Percentiles rank a stretch among this genome's conserved stretches.
phyloP scores from a whole-genome alignment of 495 filamentous ascomycete species.

The Cairneyella variabilis region DNA sequence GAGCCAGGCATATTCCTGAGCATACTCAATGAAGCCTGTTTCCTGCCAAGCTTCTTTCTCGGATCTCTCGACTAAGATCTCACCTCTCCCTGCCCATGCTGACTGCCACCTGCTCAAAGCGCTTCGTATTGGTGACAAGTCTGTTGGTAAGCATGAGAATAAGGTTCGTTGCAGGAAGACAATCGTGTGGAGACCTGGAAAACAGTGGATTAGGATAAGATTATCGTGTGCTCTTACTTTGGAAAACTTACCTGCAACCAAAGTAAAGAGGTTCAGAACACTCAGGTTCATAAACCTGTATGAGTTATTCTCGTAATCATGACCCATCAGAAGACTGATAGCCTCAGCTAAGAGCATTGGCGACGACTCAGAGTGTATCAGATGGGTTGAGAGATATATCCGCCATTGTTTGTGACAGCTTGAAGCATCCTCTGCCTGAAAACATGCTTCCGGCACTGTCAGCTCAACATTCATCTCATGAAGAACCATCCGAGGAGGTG shows the following conservation, averaged over 20 bases:
- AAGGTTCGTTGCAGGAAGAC: slow-evolving; percentile 4
- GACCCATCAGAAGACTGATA: slow-evolving; percentile 2
- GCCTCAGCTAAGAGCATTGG: neutral
- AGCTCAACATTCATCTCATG: slow-evolving; percentile 32
- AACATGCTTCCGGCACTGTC: slow-evolving; percentile 29
- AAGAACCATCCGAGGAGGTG: slow-evolving; percentile 28
- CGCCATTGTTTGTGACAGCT: neutral
- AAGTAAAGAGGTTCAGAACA: neutral
- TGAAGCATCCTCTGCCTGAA: slow-evolving; percentile 24
- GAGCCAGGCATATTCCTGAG: slow-evolving; percentile 7
- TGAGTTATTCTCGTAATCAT: neutral
- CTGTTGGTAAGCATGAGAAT: neutral
- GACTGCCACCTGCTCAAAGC: neutral
- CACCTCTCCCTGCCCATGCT: neutral
- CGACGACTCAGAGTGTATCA: neutral
- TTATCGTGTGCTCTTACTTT: neutral
- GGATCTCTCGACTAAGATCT: neutral
- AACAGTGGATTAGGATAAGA: neutral
- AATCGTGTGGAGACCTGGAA: slow-evolving; percentile 1
- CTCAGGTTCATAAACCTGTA: slow-evolving; percentile 1
- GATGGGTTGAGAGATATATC: neutral
- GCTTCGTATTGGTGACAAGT: neutral
- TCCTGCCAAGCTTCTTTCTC: slow-evolving; percentile 3
- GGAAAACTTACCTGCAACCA: neutral
- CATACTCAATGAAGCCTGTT: slow-evolving; percentile 4